Conservation (phyloP, 2,329 filamentous ascomycete species). For the Colletotrichum karsti region DNA sequence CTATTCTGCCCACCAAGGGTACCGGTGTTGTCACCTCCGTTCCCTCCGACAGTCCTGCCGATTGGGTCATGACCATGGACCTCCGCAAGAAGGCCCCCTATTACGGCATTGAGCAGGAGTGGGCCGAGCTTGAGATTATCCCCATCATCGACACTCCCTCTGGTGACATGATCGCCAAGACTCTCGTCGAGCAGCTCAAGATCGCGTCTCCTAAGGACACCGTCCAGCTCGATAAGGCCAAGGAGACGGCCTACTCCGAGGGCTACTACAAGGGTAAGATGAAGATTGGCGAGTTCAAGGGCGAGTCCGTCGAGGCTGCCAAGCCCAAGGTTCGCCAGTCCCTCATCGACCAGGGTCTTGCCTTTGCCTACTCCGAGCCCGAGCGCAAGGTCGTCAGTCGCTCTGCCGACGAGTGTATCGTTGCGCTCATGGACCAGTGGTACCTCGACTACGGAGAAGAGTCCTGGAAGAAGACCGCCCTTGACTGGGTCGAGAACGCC, state of each 20-base stretch:
- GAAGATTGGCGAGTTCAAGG: slow-evolving; percentile 87
- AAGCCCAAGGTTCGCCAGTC: slow-evolving; percentile 86
- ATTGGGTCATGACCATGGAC: slow-evolving; percentile 89
- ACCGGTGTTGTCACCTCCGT: slow-evolving; percentile 97
- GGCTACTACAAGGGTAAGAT: slow-evolving; percentile 91
- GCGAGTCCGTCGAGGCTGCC: slow-evolving; percentile 84
- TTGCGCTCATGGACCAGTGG: slow-evolving; percentile 95
- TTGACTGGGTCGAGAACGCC: slow-evolving; percentile 75
- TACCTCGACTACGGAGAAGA: slow-evolving; percentile 97
- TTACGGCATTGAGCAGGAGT: slow-evolving; percentile 96
- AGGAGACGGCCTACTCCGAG: slow-evolving; percentile 96
- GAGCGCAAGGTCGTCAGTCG: slow-evolving; percentile 89
- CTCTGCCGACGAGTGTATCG: slow-evolving; percentile 92
- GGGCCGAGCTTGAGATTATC: slow-evolving; percentile 89
- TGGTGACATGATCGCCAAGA: slow-evolving; percentile 83
- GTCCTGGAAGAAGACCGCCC: slow-evolving; percentile 80
- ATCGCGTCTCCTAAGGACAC: slow-evolving; percentile 96
- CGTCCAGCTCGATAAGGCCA: slow-evolving; percentile 87
- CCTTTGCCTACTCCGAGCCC: slow-evolving; percentile 93
- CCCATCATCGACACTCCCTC: slow-evolving; percentile 94
- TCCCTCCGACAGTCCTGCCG: slow-evolving; percentile 94
- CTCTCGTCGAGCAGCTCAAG: slow-evolving; percentile 90
- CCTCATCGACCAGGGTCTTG: slow-evolving; percentile 79
- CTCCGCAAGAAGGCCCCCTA: slow-evolving; percentile 95
- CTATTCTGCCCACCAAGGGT: slow-evolving; percentile 90